A percentile compares a stretch with the other conserved stretches of the same genome.
Evolutionary conservation across 1,284 basidiomycete genomes (phyloP).

Genomic region (Pseudozyma thailandica): DNA sequence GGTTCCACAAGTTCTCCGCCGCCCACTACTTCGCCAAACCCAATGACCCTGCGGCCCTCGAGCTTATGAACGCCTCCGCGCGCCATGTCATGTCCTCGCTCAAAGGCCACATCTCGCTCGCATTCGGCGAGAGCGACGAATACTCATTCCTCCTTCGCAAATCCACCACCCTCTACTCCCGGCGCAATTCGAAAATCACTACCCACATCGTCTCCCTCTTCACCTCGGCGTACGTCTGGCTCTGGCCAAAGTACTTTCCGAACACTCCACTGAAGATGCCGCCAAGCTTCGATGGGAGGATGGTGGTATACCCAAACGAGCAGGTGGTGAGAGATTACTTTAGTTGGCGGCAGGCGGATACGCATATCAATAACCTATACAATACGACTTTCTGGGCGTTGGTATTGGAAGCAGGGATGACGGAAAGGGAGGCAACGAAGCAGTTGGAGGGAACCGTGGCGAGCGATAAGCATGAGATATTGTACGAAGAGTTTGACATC

Average conservation of each 20-base stretch:
- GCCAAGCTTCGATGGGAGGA: constrained; percentile 86
- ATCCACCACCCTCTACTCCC: constrained; percentile 80
- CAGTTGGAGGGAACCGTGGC: constrained; percentile 81
- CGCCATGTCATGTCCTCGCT: constrained; percentile 76
- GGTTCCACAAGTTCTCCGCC: constrained; percentile 94
- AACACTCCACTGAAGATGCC: constrained; percentile 77
- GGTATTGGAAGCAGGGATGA: constrained; percentile 80
- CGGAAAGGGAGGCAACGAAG: constrained; percentile 83
- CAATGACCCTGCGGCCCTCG: constrained; percentile 85
- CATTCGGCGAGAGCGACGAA: constrained; percentile 96
- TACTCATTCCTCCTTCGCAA: constrained; percentile 90
- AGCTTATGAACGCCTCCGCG: constrained; percentile 93
- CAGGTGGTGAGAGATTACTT: constrained; percentile 89
- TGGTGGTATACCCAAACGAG: constrained; percentile 82
- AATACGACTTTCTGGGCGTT: constrained; percentile 97
- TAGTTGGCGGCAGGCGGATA: constrained; percentile 93
- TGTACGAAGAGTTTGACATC: constrained; percentile 82
- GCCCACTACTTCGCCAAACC: constrained; percentile 86
- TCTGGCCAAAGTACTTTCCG: constrained; percentile 85
- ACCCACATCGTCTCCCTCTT: constrained; percentile 89
- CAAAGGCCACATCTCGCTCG: constrained; percentile 69
- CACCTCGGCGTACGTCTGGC: constrained; percentile 88
- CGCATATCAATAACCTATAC: constrained; percentile 97
- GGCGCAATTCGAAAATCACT: constrained; percentile 84
- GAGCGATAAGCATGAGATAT: constrained; percentile 88